A percentile compares a stretch with the other conserved stretches of the same genome.
Evolutionary conservation across 208 protist species (phyloP).

Genomic region (Wallacemonas sp.): DNA sequence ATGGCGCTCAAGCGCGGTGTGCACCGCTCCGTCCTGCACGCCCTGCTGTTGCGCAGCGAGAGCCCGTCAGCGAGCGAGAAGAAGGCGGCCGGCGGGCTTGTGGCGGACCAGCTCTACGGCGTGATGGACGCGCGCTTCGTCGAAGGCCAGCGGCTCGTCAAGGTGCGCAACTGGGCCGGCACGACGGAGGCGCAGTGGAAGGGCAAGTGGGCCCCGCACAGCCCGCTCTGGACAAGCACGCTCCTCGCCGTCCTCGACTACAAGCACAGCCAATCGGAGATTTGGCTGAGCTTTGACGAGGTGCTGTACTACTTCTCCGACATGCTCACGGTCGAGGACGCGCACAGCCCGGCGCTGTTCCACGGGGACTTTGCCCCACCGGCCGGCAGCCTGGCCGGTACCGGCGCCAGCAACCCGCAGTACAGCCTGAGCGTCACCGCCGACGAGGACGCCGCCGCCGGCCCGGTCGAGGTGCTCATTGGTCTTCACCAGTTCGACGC

Average conservation of each 20-base stretch:
- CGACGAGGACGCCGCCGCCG: slow-evolving; percentile 17
- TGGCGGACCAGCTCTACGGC: slow-evolving; percentile 79
- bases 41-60: slow-evolving; percentile 50
- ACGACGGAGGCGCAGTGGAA: slow-evolving; percentile 40
- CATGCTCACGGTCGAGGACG: slow-evolving; percentile 58
- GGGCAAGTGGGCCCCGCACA: slow-evolving; percentile 66
- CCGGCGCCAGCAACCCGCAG: slow-evolving; percentile 43
- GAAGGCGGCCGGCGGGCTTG: slow-evolving; percentile 41
- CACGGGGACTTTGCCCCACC: slow-evolving; percentile 17
- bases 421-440: slow-evolving; percentile 47
- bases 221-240: slow-evolving; percentile 52
- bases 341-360: slow-evolving; percentile 20
- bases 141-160: slow-evolving; percentile 73
- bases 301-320: slow-evolving; percentile 87
- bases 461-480: slow-evolving; percentile 44
- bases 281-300: slow-evolving; percentile 87
- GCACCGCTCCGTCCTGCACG: slow-evolving; percentile 44
- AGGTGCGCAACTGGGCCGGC: slow-evolving; percentile 70
- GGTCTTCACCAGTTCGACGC: slow-evolving; percentile 79
- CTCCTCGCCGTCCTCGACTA: slow-evolving; percentile 51
- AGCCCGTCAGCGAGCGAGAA: slow-evolving; percentile 45
- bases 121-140: slow-evolving; percentile 77
- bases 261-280: slow-evolving; percentile 31
- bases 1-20: slow-evolving; percentile 49
- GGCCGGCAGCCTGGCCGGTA: slow-evolving; percentile 32